These are phyloP conservation scores for Pontederia paniculata DNA, from an alignment of 176 grass and related monocot species.

Conservation along the genomic window DNA sequence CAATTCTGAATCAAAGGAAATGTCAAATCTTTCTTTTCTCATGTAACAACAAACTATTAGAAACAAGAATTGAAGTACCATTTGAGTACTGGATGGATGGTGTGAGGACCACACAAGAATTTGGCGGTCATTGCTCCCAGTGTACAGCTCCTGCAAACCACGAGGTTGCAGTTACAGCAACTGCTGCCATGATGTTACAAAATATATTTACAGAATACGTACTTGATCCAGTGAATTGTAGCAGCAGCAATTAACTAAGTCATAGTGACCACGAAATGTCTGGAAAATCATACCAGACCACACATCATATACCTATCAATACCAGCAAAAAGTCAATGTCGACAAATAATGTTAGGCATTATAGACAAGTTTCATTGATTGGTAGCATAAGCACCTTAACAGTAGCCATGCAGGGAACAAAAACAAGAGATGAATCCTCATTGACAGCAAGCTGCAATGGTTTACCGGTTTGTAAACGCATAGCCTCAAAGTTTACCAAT, in stretches of 20 bases:
- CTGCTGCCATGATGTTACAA: constrained; percentile 2
- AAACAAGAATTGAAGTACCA: constrained; percentile 29
- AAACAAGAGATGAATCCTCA: constrained; percentile 61
- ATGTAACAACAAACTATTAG: too few species aligned
- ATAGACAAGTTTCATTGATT: constrained; percentile 4
- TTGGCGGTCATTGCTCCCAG: constrained; percentile 90
- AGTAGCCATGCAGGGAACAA: constrained; percentile 77
- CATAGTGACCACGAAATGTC: constrained; percentile 75
- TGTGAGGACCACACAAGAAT: constrained; percentile 93
- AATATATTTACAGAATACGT: constrained; percentile 10
- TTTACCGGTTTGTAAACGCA: constrained; percentile 65
- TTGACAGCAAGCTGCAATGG: constrained; percentile 61
- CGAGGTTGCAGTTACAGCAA: constrained; percentile 18
- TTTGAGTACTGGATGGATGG: constrained; percentile 43
- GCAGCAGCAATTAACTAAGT: constrained; percentile 81
- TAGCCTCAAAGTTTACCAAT: constrained; percentile 75
- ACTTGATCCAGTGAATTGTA: constrained; percentile 65
- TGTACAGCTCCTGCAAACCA: constrained; percentile 71
- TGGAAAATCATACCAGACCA: constrained; percentile 52
- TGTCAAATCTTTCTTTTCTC: not conserved
- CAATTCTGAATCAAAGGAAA: not conserved
- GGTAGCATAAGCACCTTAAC: constrained; percentile 49
- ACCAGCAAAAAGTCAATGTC: constrained; percentile 1
- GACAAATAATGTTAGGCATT: not conserved
- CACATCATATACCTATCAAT: constrained; percentile 57